A percentile compares a stretch with the other conserved stretches of the same genome.
Evolutionary conservation across 176 grass and related monocot species (phyloP).

Genomic region (Avena atlantica): DNA sequence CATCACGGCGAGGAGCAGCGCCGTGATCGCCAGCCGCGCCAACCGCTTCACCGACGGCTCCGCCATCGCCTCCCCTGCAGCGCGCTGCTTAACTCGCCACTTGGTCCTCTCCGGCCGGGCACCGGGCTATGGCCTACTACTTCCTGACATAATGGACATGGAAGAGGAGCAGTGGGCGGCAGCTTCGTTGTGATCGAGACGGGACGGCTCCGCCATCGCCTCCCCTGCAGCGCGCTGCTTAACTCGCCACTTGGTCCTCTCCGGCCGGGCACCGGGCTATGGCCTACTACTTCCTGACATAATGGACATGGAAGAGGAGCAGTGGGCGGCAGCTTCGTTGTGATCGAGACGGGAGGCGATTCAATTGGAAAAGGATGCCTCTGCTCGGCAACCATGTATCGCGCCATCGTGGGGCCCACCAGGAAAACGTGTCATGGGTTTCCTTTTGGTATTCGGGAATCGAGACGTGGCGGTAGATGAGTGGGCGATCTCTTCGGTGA

Average conservation of each 20-base stretch:
- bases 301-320: background rate
- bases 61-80: background rate
- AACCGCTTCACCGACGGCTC: constrained; percentile 38
- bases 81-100: background rate
- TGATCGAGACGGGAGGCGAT: constrained; percentile 7
- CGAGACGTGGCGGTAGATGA: background rate
- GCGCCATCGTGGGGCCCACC: background rate
- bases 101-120: background rate
- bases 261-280: background rate
- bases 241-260: background rate
- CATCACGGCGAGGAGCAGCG: constrained; percentile 12
- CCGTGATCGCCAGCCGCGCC: constrained; percentile 28
- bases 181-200: too few relatives aligned
- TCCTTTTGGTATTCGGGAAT: background rate
- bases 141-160: background rate
- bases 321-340: background rate
- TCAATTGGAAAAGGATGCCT: background rate
- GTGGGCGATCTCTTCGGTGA: background rate
- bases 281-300: background rate
- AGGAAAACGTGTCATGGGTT: background rate
- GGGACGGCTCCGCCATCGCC: constrained; percentile 37
- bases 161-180: background rate
- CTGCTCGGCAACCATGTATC: background rate
- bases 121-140: background rate
- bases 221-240: background rate